phyloP scores from a whole-genome alignment of 106 monocot genomes.

The Gastrodia elata region DNA sequence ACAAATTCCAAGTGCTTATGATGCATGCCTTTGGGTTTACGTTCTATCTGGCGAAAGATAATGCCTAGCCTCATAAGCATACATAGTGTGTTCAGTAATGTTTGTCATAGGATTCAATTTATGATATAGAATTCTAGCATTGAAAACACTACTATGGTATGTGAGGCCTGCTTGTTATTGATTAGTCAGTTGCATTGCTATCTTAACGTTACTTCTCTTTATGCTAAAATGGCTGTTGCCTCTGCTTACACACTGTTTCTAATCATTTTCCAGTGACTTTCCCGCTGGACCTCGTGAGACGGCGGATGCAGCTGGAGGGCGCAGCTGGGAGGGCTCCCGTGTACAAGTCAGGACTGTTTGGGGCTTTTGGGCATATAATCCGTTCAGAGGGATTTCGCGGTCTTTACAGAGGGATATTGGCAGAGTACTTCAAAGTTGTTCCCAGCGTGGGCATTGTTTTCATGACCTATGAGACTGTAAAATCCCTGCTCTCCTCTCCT shows the following conservation, averaged over 20 bases:
- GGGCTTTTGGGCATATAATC: constrained; percentile 72
- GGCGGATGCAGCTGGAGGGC: constrained; percentile 82
- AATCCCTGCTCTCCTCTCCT: constrained; percentile 25
- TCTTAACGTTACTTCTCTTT: no score
- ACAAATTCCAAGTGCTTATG: no score
- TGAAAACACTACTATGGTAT: no score
- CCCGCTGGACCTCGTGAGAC: constrained; percentile 80
- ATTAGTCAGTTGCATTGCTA: no score
- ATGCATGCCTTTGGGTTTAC: no score
- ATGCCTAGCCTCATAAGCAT: no score
- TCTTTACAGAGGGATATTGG: constrained; percentile 79
- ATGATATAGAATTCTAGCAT: no score
- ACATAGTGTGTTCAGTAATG: no score
- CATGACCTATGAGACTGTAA: constrained; percentile 75
- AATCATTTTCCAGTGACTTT: constrained; percentile 52
- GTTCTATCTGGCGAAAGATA: no score
- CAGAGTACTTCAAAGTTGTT: constrained; percentile 84
- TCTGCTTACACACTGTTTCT: neutral
- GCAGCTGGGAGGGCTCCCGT: constrained; percentile 65
- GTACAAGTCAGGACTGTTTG: constrained; percentile 58
- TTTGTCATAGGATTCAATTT: no score
- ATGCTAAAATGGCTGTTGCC: no score
- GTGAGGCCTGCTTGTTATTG: no score
- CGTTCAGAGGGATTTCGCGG: constrained; percentile 57
- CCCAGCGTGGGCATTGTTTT: constrained; percentile 83